A percentile compares a stretch with the other conserved stretches of the same genome.
These are phyloP conservation scores for Leccinellum albellum DNA, from an alignment of 768 basidiomycete genomes.

Conservation along the genomic window DNA sequence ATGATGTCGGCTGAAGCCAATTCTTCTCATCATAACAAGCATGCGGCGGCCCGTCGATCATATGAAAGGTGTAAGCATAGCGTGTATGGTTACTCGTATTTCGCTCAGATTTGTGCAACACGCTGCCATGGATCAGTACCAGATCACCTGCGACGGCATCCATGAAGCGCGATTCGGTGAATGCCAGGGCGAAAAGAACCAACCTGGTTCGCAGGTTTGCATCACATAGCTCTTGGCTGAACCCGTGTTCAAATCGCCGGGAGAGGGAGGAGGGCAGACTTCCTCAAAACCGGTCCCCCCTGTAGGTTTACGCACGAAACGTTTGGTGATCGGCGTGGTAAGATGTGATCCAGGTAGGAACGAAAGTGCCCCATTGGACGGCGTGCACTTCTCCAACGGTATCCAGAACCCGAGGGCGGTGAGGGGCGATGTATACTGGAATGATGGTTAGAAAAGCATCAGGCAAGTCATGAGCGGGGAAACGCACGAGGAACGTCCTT, in stretches of 20 bases:
- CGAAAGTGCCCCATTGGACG: conserved; percentile 77
- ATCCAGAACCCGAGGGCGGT: conserved; percentile 97
- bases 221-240: conserved; percentile 51
- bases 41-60: conserved; percentile 74
- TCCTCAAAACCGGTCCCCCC: conserved; percentile 86
- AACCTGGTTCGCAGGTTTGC: conserved; percentile 73
- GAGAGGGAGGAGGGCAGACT: conserved; percentile 36
- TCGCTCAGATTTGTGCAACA: conserved; percentile 87
- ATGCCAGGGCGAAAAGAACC: neutral
- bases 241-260: neutral
- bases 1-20: conserved; percentile 87
- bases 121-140: conserved; percentile 89
- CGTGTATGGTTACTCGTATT: conserved; percentile 80
- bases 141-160: conserved; percentile 61
- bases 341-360: conserved; percentile 92
- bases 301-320: conserved; percentile 73
- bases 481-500: neutral
- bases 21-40: conserved; percentile 86
- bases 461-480: neutral
- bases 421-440: conserved; percentile 87
- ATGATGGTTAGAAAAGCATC: conserved; percentile 1
- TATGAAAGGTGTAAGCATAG: conserved; percentile 95
- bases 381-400: conserved; percentile 84
- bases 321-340: conserved; percentile 66
- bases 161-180: neutral